Base-by-base conservation (phyloP, 2,329 filamentous ascomycete species). In the Alternaria sp. region DNA sequence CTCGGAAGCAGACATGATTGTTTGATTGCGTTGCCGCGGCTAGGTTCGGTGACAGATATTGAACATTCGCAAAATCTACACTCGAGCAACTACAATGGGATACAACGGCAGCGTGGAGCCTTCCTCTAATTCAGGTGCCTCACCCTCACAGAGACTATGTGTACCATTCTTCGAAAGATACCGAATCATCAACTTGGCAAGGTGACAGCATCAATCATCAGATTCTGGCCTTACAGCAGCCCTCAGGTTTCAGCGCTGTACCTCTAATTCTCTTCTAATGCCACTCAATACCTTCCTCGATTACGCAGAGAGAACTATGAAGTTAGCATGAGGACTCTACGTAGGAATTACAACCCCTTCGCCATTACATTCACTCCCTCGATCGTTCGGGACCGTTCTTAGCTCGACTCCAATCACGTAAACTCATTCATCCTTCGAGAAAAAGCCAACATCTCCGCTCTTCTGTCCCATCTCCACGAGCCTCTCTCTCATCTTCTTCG, bases 401-500 rank as follows among this genome's bases (percentile, higher is more conserved):
- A 19, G 30, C 25, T 26, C 15, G 15, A 32, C 49, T 5, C 5
- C 6, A 23, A 5, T 23, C 30, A 17, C 49, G n/a, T 13, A 40
- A 57, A 12, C 43, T 62, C 30, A 80, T 62, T 80, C 79, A 59
- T 79, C 77, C 62, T 76, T 74, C 2, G 73, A 72, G 59, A 75
- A 80, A 49, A 74, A 93, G 17, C 89, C 90, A 32, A 91, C 87
- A 68, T 89, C 83, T 21, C 85, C 86, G 72, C 84, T 86, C 70
- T 85, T 85, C 60, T 78, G 81, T 13, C 90, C 91, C 84, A 93
- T 80, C 65, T 83, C 83, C 43, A 92, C 83, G 62, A 93, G 79
- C 54, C 86, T 83, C 62, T 82, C 81, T 64, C 89, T 86, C 90
- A 93, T 93, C 23, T 72, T 85, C 77, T 88, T 85, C 1, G 90